phyloP scores from a whole-genome alignment of 768 basidiomycete genomes.

The Hemileccinum impolitum region DNA sequence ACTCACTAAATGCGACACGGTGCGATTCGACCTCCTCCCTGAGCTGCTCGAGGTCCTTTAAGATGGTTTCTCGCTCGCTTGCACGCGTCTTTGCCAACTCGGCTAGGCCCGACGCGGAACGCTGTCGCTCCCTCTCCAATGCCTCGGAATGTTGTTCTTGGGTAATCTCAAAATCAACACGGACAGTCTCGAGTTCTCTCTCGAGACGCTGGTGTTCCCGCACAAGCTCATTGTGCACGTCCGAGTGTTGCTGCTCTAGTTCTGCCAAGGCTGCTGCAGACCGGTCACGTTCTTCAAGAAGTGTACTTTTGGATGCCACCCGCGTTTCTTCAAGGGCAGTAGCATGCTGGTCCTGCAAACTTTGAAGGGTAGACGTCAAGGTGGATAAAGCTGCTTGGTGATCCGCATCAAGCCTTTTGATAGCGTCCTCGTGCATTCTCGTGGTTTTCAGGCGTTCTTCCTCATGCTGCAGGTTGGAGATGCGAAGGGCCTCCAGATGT shows the following conservation, averaged over 20 bases:
- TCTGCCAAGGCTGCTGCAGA: constrained; percentile 46
- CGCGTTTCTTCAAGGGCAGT: constrained; percentile 36
- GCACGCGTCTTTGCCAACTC: constrained; percentile 17
- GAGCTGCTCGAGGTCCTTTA: constrained; percentile 47
- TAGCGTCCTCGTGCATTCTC: constrained; percentile 42
- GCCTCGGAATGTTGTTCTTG: constrained; percentile 14
- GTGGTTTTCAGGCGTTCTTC: constrained; percentile 35
- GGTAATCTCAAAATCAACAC: constrained; percentile 35
- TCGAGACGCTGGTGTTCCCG: constrained; percentile 35
- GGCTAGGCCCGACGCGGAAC: constrained; percentile 17
- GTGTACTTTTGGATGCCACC: constrained; percentile 29
- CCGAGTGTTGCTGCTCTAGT: constrained; percentile 45
- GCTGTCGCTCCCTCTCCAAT: constrained; percentile 29
- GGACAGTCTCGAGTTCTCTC: constrained; percentile 60
- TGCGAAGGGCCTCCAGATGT: constrained; percentile 42
- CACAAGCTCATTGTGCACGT: constrained; percentile 42
- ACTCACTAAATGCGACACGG: constrained; percentile 45
- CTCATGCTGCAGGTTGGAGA: constrained; percentile 30
- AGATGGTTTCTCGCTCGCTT: constrained; percentile 31
- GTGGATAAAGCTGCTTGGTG: constrained; percentile 46
- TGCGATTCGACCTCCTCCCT: constrained; percentile 50
- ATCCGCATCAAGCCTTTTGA: constrained; percentile 40
- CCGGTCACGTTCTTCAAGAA: constrained; percentile 47
- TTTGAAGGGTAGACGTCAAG: constrained; percentile 38
- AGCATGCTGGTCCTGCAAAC: constrained; percentile 34